These are phyloP conservation scores for Eurotiales sp. DNA, from an alignment of 2,329 filamentous ascomycete species.

Conservation along the genomic window DNA sequence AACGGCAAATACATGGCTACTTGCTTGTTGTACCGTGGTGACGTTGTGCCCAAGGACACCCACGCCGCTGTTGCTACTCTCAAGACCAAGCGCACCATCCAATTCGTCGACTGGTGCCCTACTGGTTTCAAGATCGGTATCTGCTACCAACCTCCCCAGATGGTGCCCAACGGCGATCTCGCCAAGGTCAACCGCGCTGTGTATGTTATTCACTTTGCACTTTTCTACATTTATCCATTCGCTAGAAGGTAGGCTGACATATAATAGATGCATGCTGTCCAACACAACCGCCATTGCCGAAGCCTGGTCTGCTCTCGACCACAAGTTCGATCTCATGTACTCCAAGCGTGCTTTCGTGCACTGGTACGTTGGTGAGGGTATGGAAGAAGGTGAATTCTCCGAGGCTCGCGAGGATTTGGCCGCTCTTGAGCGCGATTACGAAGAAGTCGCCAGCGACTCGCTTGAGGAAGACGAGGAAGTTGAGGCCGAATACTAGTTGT, in stretches of 20 bases:
- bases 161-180: slow-evolving; percentile 93
- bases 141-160: slow-evolving; percentile 97
- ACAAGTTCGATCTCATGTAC: slow-evolving; percentile 99
- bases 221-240: slow-evolving; percentile 8
- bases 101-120: slow-evolving; percentile 99
- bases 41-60: slow-evolving; percentile 94
- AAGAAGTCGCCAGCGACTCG: slow-evolving; percentile 95
- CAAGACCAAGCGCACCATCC: slow-evolving; percentile 99
- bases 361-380: slow-evolving; percentile 99
- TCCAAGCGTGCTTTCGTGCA: slow-evolving; percentile 99
- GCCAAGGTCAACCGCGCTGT: slow-evolving; percentile 98
- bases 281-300: slow-evolving; percentile 97
- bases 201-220: slow-evolving; percentile 55
- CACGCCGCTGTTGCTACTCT: slow-evolving; percentile 89
- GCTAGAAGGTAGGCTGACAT: neutral
- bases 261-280: slow-evolving; percentile 77
- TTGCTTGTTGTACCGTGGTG: slow-evolving; percentile 95
- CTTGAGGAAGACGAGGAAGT: slow-evolving; percentile 78
- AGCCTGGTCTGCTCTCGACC: slow-evolving; percentile 91
- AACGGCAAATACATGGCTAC: slow-evolving; percentile 99
- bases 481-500: slow-evolving; percentile 83
- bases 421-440: slow-evolving; percentile 96
- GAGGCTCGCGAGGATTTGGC: slow-evolving; percentile 98
- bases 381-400: slow-evolving; percentile 99
- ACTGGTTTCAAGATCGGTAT: slow-evolving; percentile 99